Evolutionary conservation across 2,329 filamentous ascomycete genomes (phyloP), one percentile per base, ranked within the genome.

Genomic region (Exophiala sideris): DNA sequence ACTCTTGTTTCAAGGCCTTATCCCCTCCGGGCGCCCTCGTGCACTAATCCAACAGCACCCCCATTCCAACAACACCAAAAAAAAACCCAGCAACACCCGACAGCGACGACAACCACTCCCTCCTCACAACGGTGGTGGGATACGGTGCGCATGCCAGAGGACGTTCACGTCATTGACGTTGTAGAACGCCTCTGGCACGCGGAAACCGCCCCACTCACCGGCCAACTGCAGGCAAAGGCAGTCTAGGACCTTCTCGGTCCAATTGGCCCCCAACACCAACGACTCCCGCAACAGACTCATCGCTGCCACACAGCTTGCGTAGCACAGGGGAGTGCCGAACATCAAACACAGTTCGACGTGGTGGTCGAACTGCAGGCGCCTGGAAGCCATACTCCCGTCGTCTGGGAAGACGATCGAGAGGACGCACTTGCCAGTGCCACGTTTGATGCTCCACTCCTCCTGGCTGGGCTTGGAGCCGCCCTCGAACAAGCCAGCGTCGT

Each of bases 181-280:
- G 48, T 53, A 57, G 47, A 55, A 57, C 40, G 9, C 21, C 18
- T 41, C 20, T 44, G 57, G 57, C 9, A 60, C 49, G 18, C 33
- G 20, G 52, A 50, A 60, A 6, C 52, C 50, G n/a, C 49, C 53
- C 57, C 57, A 60, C 50, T 60, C 57, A 33, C 50, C 55, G 18
- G 40, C 45, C 41, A 60, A 9, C 36, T 60, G 57, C 52, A 60
- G 55, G 42, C 54, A 57, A 32, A 60, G 46, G 16, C 45, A 47
- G 3, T 55, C 46, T 36, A 60, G 20, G 9, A 53, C 29, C 16
- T 55, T 29, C 10, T 55, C 57, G 5, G 45, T 60, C 57, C 57
- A 60, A 29, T 41, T 38, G 3, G 51, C 54, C 7, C 48, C 34
- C 14, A 54, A 32, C 29, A 57, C 45, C 40, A 60, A 20, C 5